Base-by-base conservation (phyloP, 257 asterid genomes). In the Jaltomata sinuosa region DNA sequence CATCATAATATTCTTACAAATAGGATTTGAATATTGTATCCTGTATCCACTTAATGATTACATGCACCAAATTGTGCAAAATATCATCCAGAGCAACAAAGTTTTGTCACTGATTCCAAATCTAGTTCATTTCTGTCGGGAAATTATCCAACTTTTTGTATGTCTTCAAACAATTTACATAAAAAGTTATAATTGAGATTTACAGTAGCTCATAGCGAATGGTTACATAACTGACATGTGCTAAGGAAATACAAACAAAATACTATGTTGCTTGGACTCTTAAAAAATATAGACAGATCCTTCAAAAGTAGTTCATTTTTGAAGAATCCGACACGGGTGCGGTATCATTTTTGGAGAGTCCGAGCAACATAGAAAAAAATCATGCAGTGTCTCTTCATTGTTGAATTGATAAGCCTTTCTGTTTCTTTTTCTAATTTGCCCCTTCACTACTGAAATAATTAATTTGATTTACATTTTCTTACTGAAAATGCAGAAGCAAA, bases 401-500 rank as follows among this genome's bases (percentile, higher is more conserved):
- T 76, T 49, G 81, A 31, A 31, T 29, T 77, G 53, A 15, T 74
- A 7, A 15, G 40, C 40, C 12, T 49, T 36, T 19, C 12, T 40
- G 36, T 59, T 50, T 55, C 49, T 18, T 27, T 82, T 64, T 18
- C 61, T 45, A n/a, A 8, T 11, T 72, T 38, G 8, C 38, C 6
- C 45, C 79, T 52, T 4, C 29, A 57, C 64, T 71, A 25, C 36
- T 50, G 65, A 40, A 32, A 34, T 83, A 8, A n/a, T 15, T 54
- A 38, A 36, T 29, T 55, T 47, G 52, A 31, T 79, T n/a, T 50
- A 22, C 34, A 19, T 45, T 34, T 5, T 65, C 52, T 61, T 27
- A 57, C 29, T 2, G 16, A 36, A 83, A 87, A 42, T 87, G 90
- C 90, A 89, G 92, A 87, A 86, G 83, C 88, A 83, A 29, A 80